Evolutionary conservation across 1,139 yeast genomes (phyloP).

Genomic region (Saccharomyces uvarum): DNA sequence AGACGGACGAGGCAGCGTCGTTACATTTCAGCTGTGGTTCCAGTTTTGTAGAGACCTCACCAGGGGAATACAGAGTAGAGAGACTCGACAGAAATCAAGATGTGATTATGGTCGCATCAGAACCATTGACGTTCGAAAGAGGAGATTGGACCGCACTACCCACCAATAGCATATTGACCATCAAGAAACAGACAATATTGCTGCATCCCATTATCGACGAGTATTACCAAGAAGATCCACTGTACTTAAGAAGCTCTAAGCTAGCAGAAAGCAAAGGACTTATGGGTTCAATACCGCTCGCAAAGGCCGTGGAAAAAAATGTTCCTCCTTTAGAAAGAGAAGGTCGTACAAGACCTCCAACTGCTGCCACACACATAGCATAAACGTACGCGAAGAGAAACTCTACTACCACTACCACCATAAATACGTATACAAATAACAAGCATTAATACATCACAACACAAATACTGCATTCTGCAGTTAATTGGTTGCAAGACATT

Average conservation of each 20-base stretch:
- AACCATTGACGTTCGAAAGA: conserved; percentile 90
- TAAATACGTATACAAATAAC: not conserved
- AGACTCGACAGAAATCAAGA: conserved; percentile 86
- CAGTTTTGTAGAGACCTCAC: conserved; percentile 78
- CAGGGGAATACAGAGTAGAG: conserved; percentile 90
- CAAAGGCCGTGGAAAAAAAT: conserved; percentile 42
- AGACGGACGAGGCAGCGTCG: conserved; percentile 92
- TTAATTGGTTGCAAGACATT: not conserved
- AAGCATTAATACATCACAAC: not conserved
- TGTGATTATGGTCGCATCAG: conserved; percentile 93
- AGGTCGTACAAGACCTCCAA: conserved; percentile 46
- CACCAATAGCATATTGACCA: conserved; percentile 78
- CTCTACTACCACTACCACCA: conserved; percentile 19
- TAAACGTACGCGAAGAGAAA: not conserved
- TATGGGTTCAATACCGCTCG: conserved; percentile 66
- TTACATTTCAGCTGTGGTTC: conserved; percentile 92
- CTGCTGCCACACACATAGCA: conserved; percentile 12
- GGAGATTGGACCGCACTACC: conserved; percentile 98
- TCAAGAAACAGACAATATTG: conserved; percentile 76
- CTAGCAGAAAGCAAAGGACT: conserved; percentile 88
- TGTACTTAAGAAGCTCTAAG: conserved; percentile 60
- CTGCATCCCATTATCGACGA: conserved; percentile 90
- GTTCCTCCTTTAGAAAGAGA: conserved; percentile 86
- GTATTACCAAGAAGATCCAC: conserved; percentile 68
- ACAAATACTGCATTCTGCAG: not conserved